Percentiles rank a stretch among this genome's conserved stretches.
phyloP scores from a whole-genome alignment of 768 basidiomycete species.

The Coprinopsis sp. region DNA sequence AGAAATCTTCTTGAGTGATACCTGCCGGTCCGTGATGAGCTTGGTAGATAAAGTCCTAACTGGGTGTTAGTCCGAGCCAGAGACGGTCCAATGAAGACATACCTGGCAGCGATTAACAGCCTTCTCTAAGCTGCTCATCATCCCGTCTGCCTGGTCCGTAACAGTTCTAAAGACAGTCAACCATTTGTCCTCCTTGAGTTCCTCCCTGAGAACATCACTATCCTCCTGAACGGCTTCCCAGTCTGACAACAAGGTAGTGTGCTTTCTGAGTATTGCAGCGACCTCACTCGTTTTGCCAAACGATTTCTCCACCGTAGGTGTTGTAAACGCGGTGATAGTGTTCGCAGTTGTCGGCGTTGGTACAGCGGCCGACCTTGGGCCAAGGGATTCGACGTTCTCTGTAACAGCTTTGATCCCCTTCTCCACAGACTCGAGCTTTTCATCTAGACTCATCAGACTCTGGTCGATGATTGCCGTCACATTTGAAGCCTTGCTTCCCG shows the following conservation, averaged over 20 bases:
- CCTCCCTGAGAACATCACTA: constrained; percentile 78
- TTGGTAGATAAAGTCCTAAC: constrained; percentile 82
- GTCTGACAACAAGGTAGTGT: constrained; percentile 64
- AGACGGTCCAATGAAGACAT: constrained; percentile 21
- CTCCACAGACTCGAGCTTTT: constrained; percentile 68
- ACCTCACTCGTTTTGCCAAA: constrained; percentile 18
- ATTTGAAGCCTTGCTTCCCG: constrained; percentile 45
- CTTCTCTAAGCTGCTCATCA: constrained; percentile 96
- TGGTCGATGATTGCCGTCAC: constrained; percentile 72
- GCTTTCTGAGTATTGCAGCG: constrained; percentile 62
- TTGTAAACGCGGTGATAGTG: constrained; percentile 23
- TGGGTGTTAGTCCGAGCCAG: not conserved
- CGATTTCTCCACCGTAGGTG: not conserved
- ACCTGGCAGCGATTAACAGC: constrained; percentile 88
- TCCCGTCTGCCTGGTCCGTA: constrained; percentile 91
- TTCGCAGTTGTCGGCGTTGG: constrained; percentile 8
- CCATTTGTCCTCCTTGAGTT: constrained; percentile 97
- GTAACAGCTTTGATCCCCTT: constrained; percentile 67
- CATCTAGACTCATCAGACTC: constrained; percentile 74
- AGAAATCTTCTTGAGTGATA: constrained; percentile 35
- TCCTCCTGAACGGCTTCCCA: constrained; percentile 82
- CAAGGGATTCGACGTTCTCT: constrained; percentile 53
- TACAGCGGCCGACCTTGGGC: constrained; percentile 13
- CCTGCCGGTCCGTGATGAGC: constrained; percentile 53
- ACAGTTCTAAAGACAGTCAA: constrained; percentile 91